phyloP scores from a whole-genome alignment of 2,329 filamentous ascomycete species.

The Stagonosporopsis chrysanthemi region DNA sequence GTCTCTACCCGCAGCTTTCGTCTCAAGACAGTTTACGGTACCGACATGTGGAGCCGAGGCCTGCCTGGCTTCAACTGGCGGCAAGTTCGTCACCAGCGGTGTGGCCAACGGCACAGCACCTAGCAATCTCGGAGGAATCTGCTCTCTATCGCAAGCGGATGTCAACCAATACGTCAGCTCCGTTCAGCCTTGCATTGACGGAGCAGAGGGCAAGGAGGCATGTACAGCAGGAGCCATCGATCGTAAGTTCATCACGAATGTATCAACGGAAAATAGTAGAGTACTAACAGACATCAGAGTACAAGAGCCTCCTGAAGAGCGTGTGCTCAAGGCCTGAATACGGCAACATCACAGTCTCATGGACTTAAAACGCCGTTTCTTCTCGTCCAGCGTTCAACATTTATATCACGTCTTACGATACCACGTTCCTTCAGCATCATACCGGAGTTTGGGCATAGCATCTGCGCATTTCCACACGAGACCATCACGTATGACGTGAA shows the following conservation, averaged over 20 bases:
- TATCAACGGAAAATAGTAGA: background rate
- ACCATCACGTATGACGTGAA: slow-evolving; percentile 11
- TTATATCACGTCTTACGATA: slow-evolving; percentile 14
- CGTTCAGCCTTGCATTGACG: slow-evolving; percentile 31
- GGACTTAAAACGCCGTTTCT: background rate
- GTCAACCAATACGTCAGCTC: slow-evolving; percentile 24
- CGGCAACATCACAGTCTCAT: slow-evolving; percentile 23
- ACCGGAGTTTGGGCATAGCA: slow-evolving; percentile 19
- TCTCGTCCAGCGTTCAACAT: slow-evolving; percentile 6
- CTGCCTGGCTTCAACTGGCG: slow-evolving; percentile 22
- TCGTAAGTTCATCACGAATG: slow-evolving; percentile 13
- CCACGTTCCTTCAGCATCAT: slow-evolving; percentile 19
- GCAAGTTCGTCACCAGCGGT: slow-evolving; percentile 15
- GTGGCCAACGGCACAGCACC: slow-evolving; percentile 13
- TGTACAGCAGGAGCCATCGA: slow-evolving; percentile 29
- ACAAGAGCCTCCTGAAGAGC: slow-evolving; percentile 23
- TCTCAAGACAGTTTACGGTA: slow-evolving; percentile 8
- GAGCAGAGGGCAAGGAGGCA: slow-evolving; percentile 10
- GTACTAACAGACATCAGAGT: slow-evolving; percentile 24
- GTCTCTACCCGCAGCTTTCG: slow-evolving; percentile 15
- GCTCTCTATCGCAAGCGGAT: slow-evolving; percentile 25
- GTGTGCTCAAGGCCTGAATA: slow-evolving; percentile 23
- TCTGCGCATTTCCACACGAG: slow-evolving; percentile 15
- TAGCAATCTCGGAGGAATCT: slow-evolving; percentile 22
- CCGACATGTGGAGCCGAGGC: slow-evolving; percentile 27